Percentiles rank a stretch among this genome's conserved stretches.
phyloP scores from a whole-genome alignment of 2,329 filamentous ascomycete genomes.

The Whalleya microplaca region DNA sequence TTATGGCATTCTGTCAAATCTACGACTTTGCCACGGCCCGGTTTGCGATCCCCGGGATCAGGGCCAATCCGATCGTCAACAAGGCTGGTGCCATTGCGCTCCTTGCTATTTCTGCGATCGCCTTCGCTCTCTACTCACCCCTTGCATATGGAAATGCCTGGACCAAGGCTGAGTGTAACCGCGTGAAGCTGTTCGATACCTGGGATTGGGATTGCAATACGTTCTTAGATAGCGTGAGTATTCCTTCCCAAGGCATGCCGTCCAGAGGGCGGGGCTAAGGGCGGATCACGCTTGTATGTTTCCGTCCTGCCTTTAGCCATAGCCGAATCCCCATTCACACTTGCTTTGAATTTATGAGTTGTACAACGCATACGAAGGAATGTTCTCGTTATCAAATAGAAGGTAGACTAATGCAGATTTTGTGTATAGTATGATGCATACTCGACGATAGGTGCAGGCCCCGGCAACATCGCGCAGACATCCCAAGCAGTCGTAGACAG shows the following conservation, averaged over 20 bases:
- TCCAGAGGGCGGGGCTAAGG: conserved; percentile 37
- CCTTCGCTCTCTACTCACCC: conserved; percentile 85
- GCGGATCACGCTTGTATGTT: conserved; percentile 4
- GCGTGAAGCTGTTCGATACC: conserved; percentile 81
- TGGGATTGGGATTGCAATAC: conserved; percentile 99
- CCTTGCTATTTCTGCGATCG: conserved; percentile 72
- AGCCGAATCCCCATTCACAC: neutral
- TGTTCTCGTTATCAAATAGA: conserved; percentile 9
- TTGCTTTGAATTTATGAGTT: conserved; percentile 7
- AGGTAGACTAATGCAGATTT: conserved; percentile 21
- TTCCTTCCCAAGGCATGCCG: conserved; percentile 42
- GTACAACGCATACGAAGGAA: conserved; percentile 5
- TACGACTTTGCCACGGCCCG: conserved; percentile 85
- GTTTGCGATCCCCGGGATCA: conserved; percentile 68
- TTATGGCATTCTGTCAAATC: conserved; percentile 85
- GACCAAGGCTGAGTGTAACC: conserved; percentile 86
- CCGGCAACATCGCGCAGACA: conserved; percentile 29
- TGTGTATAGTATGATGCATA: conserved; percentile 54
- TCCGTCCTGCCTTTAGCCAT: conserved; percentile 1
- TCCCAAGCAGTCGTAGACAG: conserved; percentile 27
- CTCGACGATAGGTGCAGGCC: conserved; percentile 33
- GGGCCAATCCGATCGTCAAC: conserved; percentile 73
- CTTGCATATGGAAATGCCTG: conserved; percentile 91
- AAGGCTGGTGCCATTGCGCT: conserved; percentile 74
- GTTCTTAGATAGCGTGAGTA: conserved; percentile 84